Conservation (phyloP, 441 rosid genomes). For the Pelargonium australe region DNA sequence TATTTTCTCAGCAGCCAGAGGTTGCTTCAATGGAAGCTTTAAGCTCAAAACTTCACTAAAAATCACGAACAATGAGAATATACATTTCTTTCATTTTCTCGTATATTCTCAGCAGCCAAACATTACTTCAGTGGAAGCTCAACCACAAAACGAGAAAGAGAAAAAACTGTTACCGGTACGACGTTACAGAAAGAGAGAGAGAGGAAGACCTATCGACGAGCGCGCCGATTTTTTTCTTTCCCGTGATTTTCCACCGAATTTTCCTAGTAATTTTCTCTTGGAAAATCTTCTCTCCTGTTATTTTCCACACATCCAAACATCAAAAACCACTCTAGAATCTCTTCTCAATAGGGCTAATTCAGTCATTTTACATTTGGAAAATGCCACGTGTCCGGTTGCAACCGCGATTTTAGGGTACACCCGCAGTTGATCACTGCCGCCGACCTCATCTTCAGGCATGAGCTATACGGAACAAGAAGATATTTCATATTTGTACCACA, state of each 20-base stretch:
- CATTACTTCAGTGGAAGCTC: constrained; percentile 2
- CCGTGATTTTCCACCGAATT: neutral
- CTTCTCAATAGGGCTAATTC: neutral
- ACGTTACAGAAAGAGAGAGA: neutral
- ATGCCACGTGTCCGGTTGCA: constrained; percentile 18
- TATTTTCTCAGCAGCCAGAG: constrained; percentile 17
- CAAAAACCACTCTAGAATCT: neutral
- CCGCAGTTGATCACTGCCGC: constrained; percentile 8
- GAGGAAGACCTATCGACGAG: neutral
- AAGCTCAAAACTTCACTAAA: neutral
- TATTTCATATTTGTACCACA: neutral
- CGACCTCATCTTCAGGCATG: constrained; percentile 27
- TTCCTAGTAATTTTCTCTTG: constrained; percentile 2
- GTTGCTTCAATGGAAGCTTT: neutral
- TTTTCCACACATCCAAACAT: constrained; percentile 10
- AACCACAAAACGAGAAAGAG: neutral
- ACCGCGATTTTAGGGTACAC: neutral
- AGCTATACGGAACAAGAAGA: constrained; percentile 5
- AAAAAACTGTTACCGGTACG: constrained; percentile 15
- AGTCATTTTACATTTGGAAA: neutral
- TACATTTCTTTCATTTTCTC: neutral
- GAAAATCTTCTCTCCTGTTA: constrained; percentile 4
- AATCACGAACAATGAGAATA: neutral
- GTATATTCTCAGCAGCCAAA: constrained; percentile 15
- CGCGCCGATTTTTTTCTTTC: neutral